A percentile compares a stretch with the other conserved stretches of the same genome.
phyloP scores from a whole-genome alignment of 2,329 filamentous ascomycete species.

The Cladophialophora yegresii region DNA sequence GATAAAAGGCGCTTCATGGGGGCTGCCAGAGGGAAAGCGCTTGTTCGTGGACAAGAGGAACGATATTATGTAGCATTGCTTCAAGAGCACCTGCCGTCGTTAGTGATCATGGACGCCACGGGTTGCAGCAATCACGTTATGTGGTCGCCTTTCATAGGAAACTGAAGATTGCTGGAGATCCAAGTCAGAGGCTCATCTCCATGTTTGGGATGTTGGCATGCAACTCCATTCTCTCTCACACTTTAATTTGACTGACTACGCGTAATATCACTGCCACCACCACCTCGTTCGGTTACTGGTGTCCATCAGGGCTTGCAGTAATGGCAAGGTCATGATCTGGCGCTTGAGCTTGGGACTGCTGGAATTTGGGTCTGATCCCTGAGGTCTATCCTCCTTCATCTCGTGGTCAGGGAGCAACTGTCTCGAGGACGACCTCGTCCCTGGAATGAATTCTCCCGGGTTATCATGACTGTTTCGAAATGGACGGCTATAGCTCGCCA shows the following conservation, averaged over 20 bases:
- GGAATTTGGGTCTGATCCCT: background rate
- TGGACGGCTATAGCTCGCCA: constrained; percentile 30
- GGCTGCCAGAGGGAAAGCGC: constrained; percentile 13
- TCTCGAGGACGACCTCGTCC: background rate
- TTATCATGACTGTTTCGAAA: constrained; percentile 42
- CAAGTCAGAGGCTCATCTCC: background rate
- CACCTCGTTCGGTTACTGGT: background rate
- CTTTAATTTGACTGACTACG: background rate
- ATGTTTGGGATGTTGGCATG: background rate
- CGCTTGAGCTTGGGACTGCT: background rate
- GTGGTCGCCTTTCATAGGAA: background rate
- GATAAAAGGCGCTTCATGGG: constrained; percentile 15
- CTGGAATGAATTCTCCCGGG: background rate
- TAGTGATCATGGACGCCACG: background rate
- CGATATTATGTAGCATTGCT: constrained; percentile 4
- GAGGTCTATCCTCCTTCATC: background rate
- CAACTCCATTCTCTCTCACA: too few species aligned
- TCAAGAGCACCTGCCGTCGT: constrained; percentile 12
- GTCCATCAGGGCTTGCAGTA: background rate
- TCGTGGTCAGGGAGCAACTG: background rate
- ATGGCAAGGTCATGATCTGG: background rate
- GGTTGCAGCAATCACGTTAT: background rate
- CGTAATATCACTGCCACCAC: background rate
- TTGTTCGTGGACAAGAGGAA: background rate
- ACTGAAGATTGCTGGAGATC: background rate